Conservation (phyloP, 2,329 filamentous ascomycete species). For the Curvularia spicifera region DNA sequence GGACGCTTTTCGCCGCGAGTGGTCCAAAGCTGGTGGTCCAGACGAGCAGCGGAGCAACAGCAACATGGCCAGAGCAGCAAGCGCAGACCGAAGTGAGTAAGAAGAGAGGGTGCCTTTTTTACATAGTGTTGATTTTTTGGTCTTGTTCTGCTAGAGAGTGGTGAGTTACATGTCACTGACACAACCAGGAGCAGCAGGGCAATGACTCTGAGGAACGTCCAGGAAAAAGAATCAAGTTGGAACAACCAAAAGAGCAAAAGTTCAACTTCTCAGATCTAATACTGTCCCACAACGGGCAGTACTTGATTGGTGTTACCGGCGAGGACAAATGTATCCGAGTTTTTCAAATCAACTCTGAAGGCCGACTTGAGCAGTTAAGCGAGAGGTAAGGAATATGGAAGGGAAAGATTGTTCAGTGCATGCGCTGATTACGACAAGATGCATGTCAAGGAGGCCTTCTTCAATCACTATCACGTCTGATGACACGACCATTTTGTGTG, state of each 20-base stretch:
- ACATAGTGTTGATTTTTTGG: slow-evolving; percentile 1
- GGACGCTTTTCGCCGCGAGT: slow-evolving; percentile 73
- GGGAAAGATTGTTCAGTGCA: not conserved
- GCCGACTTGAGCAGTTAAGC: slow-evolving; percentile 70
- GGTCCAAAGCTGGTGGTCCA: slow-evolving; percentile 70
- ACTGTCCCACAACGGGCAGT: slow-evolving; percentile 66
- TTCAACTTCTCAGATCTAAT: slow-evolving; percentile 74
- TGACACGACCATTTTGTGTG: slow-evolving; percentile 75
- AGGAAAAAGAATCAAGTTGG: slow-evolving; percentile 53
- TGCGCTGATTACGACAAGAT: slow-evolving; percentile 55
- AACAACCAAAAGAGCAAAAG: slow-evolving; percentile 42
- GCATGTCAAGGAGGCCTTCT: slow-evolving; percentile 89
- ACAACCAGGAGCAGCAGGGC: slow-evolving; percentile 24
- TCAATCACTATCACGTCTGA: slow-evolving; percentile 74
- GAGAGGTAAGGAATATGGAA: slow-evolving; percentile 63
- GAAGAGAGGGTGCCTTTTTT: not conserved
- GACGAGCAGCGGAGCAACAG: slow-evolving; percentile 39
- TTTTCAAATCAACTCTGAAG: slow-evolving; percentile 70
- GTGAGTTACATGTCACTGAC: slow-evolving; percentile 19
- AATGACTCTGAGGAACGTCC: slow-evolving; percentile 45
- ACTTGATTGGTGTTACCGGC: slow-evolving; percentile 80
- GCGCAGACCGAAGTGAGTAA: slow-evolving; percentile 34
- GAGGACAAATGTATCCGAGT: slow-evolving; percentile 92
- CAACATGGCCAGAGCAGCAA: slow-evolving; percentile 39
- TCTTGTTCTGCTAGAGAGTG: not conserved